Conservation (phyloP, 345 rosid species). For the Populus nigra region DNA sequence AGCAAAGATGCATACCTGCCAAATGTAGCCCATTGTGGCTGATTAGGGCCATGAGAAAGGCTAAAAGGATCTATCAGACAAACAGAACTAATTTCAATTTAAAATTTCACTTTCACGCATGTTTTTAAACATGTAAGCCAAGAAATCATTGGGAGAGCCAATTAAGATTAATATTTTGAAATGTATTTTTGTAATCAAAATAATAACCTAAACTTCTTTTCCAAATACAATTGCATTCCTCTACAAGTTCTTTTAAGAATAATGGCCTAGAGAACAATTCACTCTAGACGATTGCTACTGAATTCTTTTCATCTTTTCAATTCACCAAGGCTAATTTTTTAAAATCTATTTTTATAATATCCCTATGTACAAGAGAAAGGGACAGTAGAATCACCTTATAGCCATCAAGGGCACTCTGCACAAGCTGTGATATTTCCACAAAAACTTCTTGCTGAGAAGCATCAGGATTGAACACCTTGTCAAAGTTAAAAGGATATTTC, state of each 20-base stretch:
- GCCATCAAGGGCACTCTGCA: conserved; percentile 96
- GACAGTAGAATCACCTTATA: conserved; percentile 57
- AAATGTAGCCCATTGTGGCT: neutral
- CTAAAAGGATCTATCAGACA: neutral
- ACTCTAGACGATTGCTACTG: neutral
- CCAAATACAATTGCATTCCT: neutral
- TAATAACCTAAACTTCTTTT: neutral
- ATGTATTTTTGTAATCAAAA: neutral
- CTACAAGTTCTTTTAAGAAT: neutral
- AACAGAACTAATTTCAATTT: neutral
- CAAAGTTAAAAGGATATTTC: conserved; percentile 81
- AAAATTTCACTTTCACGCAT: neutral
- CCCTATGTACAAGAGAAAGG: neutral
- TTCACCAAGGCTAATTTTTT: neutral
- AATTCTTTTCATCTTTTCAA: neutral
- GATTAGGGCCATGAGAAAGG: neutral
- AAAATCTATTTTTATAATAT: neutral
- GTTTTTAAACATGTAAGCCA: neutral
- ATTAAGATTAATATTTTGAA: neutral
- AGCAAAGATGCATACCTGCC: conserved; percentile 95
- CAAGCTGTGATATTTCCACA: conserved; percentile 85
- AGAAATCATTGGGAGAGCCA: neutral
- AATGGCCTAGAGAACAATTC: neutral
- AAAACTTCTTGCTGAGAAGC: conserved; percentile 88
- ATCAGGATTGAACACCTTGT: conserved; percentile 81